Evolutionary conservation across 2,329 filamentous ascomycete species (phyloP), one percentile per base, ranked within the genome.

Genomic region (Calycina herbarum): DNA sequence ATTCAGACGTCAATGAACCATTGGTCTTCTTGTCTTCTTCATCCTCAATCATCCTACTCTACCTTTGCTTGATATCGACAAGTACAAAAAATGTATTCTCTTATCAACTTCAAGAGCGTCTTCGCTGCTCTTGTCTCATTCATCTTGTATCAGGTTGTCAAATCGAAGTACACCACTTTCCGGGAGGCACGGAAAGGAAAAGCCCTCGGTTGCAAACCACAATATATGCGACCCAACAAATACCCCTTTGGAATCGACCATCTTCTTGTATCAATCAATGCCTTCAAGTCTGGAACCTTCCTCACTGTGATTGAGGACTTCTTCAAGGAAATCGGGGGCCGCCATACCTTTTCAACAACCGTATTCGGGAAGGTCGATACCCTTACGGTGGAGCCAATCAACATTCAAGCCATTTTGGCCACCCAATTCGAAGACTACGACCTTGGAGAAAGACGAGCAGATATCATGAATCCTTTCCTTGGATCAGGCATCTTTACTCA

Each of bases 331-430:
- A 2, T 65, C 63, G 65, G 65, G 59, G 65, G 67, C 67, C 62
- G 67, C 64, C 59, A 69, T 66, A 66, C 67, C 64, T 63, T 69
- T 66, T 66, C 66, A 66, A 63, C 66, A 64, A 66, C 66, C 64
- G 54, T 66, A 64, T 66, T 66, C 64, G 45, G 67, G 54, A 59
- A 62, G 59, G 59, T 68, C 35, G 45, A 63, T 64, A 57, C 31
- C 11, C 57, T 59, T 59, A 57, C 31, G 7, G 54, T 29, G 13
- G 57, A 59, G 5, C 57, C 57, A 40, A 54, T 79, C 13, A 88
- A 87, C 68, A 77, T 87, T 61, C 83, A 86, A 68, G 80, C 84
- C 0, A 78, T 87, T 2, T 78, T 88, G 1, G 81, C 83, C 0
- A 79, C 79, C 0, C 80, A 82, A 24, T 86, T 85, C 66, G 73